Evolutionary conservation across 129 eudicot genomes (phyloP).

Genomic region (Smallanthus sonchifolius): DNA sequence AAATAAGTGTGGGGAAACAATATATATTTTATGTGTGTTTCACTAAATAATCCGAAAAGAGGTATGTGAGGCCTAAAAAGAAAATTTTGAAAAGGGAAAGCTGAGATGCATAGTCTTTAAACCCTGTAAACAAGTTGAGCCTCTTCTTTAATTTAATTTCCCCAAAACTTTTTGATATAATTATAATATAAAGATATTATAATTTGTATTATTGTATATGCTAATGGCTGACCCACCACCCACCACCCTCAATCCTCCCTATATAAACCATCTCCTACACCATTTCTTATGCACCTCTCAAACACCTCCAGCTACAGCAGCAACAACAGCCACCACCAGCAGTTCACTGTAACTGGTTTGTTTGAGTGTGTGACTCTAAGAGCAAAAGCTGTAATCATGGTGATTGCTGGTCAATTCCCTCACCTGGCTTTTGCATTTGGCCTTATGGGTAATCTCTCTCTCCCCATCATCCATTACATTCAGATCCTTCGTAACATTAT

Average conservation of each 20-base stretch:
- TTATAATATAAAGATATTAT: background rate
- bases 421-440: constrained; percentile 75
- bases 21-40: background rate
- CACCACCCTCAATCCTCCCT: constrained; percentile 10
- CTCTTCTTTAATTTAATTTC: constrained; percentile 12
- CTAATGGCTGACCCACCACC: constrained; percentile 10
- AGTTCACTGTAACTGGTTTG: constrained; percentile 6
- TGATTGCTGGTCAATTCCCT: constrained; percentile 32
- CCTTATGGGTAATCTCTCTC: constrained; percentile 55
- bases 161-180: constrained; percentile 11
- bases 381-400: constrained; percentile 11
- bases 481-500: background rate
- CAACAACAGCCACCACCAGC: background rate
- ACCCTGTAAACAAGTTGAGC: background rate
- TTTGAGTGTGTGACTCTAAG: constrained; percentile 25
- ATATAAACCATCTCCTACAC: constrained; percentile 22
- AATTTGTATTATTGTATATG: background rate
- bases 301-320: background rate
- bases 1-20: no score
- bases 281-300: constrained; percentile 28
- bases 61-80: constrained; percentile 5
- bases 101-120: background rate
- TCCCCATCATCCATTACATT: background rate
- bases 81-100: constrained; percentile 8
- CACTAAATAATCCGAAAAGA: background rate